Evolutionary conservation across 2,329 filamentous ascomycete species (phyloP), one percentile per base, ranked within the genome.

Genomic region (Ramichloridium luteum): DNA sequence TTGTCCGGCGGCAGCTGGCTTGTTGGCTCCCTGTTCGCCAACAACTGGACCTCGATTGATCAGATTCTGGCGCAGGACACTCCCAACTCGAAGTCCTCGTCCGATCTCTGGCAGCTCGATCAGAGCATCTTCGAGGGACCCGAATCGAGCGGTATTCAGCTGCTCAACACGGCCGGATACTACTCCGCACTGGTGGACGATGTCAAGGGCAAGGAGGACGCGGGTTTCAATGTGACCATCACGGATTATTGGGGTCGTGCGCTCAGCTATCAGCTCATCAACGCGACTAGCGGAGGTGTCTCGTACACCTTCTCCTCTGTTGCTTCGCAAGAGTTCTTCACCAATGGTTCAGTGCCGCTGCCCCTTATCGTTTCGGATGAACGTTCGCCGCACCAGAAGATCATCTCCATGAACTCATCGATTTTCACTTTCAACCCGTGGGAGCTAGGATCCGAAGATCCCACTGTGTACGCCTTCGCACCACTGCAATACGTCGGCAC

Each of bases 241-340:
- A 93, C 86, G 0, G 86, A 94, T 60, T 84, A 84, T 55, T 50
- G 85, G 64, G 82, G 81, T 16, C 78, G 85, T 36, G 81, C 81
- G 28, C 67, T 93, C n/a, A 77, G 77, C 1, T 92, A 80, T 57
- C 85, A 93, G 59, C 69, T 93, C 28, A 70, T 93, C 51, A 80
- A 88, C 50, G 79, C 72, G 4, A 68, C 67, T 1, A 59, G 80
- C 38, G 86, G 85, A 23, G 85, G 82, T 0, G 73, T 78, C 12
- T 66, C 64, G 10, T 85, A 79, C 49, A 93, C 85, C 3, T 93
- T 77, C 61, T 92, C 83, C 3, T 90, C 82, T 3, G 80, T 86
- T 43, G 70, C 74, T 5, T 50, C 73, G 26, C 66, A 72, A 12
- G 49, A 67, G 2, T 63, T 67, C n/a, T 88, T 88, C 54, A 56